Evolutionary conservation across 768 basidiomycete genomes (phyloP), one percentile per base, ranked within the genome.

Genomic region (Naganishia onofrii): DNA sequence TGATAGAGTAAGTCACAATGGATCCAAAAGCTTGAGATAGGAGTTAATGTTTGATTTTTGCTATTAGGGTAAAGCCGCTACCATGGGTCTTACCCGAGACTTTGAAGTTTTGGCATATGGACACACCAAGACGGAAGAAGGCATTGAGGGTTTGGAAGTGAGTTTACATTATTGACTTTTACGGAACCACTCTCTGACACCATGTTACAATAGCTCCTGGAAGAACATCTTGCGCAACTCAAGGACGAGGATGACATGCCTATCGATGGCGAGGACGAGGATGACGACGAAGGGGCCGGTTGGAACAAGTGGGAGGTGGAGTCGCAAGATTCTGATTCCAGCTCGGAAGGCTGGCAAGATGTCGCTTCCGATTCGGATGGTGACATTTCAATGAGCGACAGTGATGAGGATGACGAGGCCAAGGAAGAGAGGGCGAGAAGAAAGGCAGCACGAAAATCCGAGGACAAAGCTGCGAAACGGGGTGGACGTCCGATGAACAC

Each of bases 231-330:
- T 52, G 58, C 46, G 19, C 46, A 65, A 44, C 69, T 64, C 28
- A 60, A 83, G 10, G 85, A 85, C 6, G 84, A 86, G 63, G 86
- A 88, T 63, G 88, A 87, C 64, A 86, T 87, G 48, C 19, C 48
- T 4, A n/a, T 51, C 48, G 60, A 63, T 29, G 23, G 23, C 8
- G 60, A 63, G 17, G 57, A 58, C 7, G 60, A 63, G 13, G 60
- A 23, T 42, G 36, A 42, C 60, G 36, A 42, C n/a, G 19, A 34
- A 44, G 85, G 84, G 1, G 42, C 42, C 60, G 90, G 85, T 38
- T 95, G 93, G 93, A 84, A 91, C 19, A 88, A 88, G 52, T 98
- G 94, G 94, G 90, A 93, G 32, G 85, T 90, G 36, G 91, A 90
- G 74, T 79, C 78, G 17, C 76, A 68, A 36, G 74, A 79, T 55